A percentile compares a stretch with the other conserved stretches of the same genome.
Conservation (phyloP, 306 rosid species). For the Acacia crassicarpa region DNA sequence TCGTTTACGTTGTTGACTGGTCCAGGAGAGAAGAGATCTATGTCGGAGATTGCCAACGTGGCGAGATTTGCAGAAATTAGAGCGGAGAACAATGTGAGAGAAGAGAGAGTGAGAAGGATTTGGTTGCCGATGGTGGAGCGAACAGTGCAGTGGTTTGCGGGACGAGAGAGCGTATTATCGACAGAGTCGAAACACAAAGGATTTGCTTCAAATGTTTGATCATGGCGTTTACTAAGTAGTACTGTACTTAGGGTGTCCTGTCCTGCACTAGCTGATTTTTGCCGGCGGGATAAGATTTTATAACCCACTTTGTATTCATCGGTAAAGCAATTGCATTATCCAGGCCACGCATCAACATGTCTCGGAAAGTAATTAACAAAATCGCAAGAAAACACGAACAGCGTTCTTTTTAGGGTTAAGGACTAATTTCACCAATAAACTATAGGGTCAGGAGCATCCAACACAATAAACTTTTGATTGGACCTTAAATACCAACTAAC, state of each 20-base stretch:
- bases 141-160: slow-evolving; percentile 78
- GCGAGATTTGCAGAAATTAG: slow-evolving; percentile 55
- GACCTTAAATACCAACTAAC: too few relatives aligned
- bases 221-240: neutral
- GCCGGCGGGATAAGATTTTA: neutral
- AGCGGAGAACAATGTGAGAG: slow-evolving; percentile 37
- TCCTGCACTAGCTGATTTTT: neutral
- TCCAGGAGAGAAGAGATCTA: slow-evolving; percentile 51
- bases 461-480: too few relatives aligned
- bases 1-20: slow-evolving; percentile 40
- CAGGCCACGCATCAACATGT: neutral
- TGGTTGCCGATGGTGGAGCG: slow-evolving; percentile 74
- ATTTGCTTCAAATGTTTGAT: slow-evolving; percentile 46
- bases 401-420: too few relatives aligned
- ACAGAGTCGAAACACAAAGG: neutral
- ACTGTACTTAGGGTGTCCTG: neutral
- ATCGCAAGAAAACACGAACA: neutral
- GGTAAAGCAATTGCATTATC: neutral
- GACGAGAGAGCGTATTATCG: neutral
- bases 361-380: neutral
- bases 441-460: too few relatives aligned
- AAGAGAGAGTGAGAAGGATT: slow-evolving; percentile 57
- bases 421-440: too few relatives aligned
- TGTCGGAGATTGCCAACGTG: slow-evolving; percentile 75
- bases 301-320: neutral